Evolutionary conservation across 2,329 filamentous ascomycete species (phyloP).

Genomic region (Teratosphaeria epicoccoides): DNA sequence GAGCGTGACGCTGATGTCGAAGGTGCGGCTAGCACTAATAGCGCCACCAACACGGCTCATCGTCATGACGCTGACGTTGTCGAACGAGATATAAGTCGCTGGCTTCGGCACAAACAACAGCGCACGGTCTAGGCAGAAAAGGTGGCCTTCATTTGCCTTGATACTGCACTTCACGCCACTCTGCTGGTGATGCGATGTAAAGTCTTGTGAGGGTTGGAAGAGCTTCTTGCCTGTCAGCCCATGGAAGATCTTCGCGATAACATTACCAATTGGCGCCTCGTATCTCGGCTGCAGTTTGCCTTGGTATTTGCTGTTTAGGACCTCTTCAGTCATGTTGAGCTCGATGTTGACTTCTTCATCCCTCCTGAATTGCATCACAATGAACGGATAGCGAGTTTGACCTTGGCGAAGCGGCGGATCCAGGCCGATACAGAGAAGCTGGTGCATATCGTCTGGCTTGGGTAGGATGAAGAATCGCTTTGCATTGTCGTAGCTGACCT

Average conservation of each 20-base stretch:
- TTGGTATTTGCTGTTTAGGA: slow-evolving; percentile 76
- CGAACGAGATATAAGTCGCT: slow-evolving; percentile 91
- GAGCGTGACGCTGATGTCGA: slow-evolving; percentile 88
- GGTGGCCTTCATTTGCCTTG: slow-evolving; percentile 94
- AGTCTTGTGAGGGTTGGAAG: slow-evolving; percentile 86
- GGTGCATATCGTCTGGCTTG: slow-evolving; percentile 96
- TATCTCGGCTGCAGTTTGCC: slow-evolving; percentile 83
- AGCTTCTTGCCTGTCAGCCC: slow-evolving; percentile 93
- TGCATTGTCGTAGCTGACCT: slow-evolving; percentile 94
- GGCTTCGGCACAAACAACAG: slow-evolving; percentile 99
- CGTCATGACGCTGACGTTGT: slow-evolving; percentile 81
- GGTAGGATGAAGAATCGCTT: slow-evolving; percentile 99
- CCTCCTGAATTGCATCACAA: slow-evolving; percentile 98
- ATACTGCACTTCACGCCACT: slow-evolving; percentile 99
- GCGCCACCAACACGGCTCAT: slow-evolving; percentile 94
- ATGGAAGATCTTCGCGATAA: slow-evolving; percentile 90
- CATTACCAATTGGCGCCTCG: slow-evolving; percentile 84
- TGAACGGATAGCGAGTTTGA: slow-evolving; percentile 93
- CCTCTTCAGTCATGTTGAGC: slow-evolving; percentile 86
- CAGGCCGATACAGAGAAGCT: slow-evolving; percentile 84
- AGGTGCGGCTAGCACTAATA: slow-evolving; percentile 86
- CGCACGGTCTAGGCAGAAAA: slow-evolving; percentile 95
- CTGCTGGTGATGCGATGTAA: slow-evolving; percentile 84
- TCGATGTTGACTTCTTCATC: slow-evolving; percentile 96
- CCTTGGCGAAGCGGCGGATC: slow-evolving; percentile 93